Conservation (phyloP, 225 moss, liverwort and hornwort genomes). For the Physcomitrium patens region DNA sequence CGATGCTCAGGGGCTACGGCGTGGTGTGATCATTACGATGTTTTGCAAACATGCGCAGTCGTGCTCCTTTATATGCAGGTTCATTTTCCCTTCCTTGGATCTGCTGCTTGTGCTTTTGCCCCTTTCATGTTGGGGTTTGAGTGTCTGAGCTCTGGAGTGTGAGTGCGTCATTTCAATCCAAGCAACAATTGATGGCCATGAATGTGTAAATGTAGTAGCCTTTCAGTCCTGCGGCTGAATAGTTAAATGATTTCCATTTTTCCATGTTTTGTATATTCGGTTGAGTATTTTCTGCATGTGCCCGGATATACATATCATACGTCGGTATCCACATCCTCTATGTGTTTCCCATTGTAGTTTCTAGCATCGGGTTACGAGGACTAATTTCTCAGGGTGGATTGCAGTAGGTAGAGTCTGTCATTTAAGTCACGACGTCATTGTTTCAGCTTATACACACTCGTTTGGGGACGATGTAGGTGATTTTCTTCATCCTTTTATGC, state of each 20-base stretch:
- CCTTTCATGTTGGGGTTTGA: neutral
- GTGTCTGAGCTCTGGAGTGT: neutral
- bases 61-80: slow-evolving; percentile 96
- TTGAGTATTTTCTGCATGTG: neutral
- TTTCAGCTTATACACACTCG: neutral
- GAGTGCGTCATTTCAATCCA: neutral
- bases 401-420: neutral
- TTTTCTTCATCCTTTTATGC: slow-evolving; percentile 1
- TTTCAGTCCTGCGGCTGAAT: neutral
- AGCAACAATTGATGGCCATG: neutral
- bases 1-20: slow-evolving; percentile 46
- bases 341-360: neutral
- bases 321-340: neutral
- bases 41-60: slow-evolving; percentile 53
- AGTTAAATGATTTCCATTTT: neutral
- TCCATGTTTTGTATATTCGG: neutral
- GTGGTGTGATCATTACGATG: slow-evolving; percentile 55
- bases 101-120: neutral
- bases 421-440: no score
- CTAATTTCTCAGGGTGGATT: neutral
- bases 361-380: neutral
- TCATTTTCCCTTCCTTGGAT: neutral
- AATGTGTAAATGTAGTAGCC: neutral
- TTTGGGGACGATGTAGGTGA: no score
- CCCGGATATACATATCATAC: no score